Base-by-base conservation (phyloP, 2,329 filamentous ascomycete genomes). In the Trichophyton rubrum region DNA sequence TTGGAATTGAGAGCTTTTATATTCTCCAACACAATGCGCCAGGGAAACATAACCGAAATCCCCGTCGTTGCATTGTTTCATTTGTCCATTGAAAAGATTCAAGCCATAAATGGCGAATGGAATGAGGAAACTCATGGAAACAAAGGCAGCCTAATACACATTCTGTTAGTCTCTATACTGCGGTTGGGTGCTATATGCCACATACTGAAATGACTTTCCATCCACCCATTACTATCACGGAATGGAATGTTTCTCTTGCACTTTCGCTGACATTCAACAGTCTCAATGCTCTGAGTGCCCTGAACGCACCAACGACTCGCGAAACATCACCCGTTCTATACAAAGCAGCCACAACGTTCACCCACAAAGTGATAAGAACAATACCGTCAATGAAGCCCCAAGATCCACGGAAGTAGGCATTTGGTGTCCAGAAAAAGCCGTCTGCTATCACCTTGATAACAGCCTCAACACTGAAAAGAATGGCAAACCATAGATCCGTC, bases 331-430 rank as follows among this genome's bases (percentile, higher is more conserved):
- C 89, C 65, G 95, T 88, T 60, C 90, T 85, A 68, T 83, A 82
- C 59, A 99, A 79, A 1, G 92, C 84, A 0, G 91, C 93, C 55
- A 86, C 78, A 57, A 99, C 90, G 68, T 95, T 97, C 70, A 96
- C 87, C 92, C 93, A 97, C 7, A 99, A 82, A 0, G 93, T 97
- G 60, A 96, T 78, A 59, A 99, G 79, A 65, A 99, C 93, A 51
- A 97, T 74, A 0, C 87, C 90, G 70, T 99, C 93, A 65, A 99
- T 96, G 63, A 96, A 85, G 5, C 93, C 95, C 93, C 93, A 99
- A 0, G 91, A 92, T 69, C 92, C 92, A 67, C 93, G 86, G 71
- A 96, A 90, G 71, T 96, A 99, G 2, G 95, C 95, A 73, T 99
- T 96, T 0, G 93, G 93, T 0, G 93, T 96, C 84, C 89, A 97